Base-by-base conservation (phyloP, 768 basidiomycete genomes). In the Neoboletus subvelutipes region DNA sequence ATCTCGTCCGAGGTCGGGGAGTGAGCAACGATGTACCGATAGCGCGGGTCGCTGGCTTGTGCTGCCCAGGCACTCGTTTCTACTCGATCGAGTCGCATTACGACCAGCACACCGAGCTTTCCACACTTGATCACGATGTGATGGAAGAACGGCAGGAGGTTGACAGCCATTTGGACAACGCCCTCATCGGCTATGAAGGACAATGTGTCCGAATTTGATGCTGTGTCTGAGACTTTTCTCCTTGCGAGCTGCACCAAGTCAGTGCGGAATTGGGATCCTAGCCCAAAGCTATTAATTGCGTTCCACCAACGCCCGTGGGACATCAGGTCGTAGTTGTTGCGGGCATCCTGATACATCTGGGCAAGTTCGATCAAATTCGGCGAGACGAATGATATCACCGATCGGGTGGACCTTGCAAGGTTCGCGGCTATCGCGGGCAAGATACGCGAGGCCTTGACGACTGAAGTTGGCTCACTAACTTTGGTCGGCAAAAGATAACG, bases 401-500 rank as follows among this genome's bases (percentile, higher is more conserved):
- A 67, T 45, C 61, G 64, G 8, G 61, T 54, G 57, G 52, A 56
- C 43, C 67, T 67, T 45, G 77, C 59, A 8, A 77, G 45, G 33
- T 73, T 75, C 15, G 77, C 71, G 5, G 74, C 67, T 49, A 90
- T 71, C 1, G 90, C 85, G 0, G 85, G 80, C 6, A 97, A 67
- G 56, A 98, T 84, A 3, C 78, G 75, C 2, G 77, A 75, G 0
- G 90, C 86, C 74, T 98, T 98, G 45, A 80, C 73, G n/a, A 88
- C 79, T 0, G 94, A 97, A 1, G 97, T 98, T 1, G 97, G 96
- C 72, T 99, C 97, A 70, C 90, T 92, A 60, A n/a, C 57, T 51
- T 48, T 28, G 22, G 36, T 62, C 36, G 57, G 65, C 49, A 54
- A 51, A 45, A 20, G 37, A 33, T 8, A 28, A 36, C 7, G 29